Percentiles rank a stretch among this genome's conserved stretches.
phyloP scores from a whole-genome alignment of 2,329 filamentous ascomycete genomes.

The Alternaria triticina region DNA sequence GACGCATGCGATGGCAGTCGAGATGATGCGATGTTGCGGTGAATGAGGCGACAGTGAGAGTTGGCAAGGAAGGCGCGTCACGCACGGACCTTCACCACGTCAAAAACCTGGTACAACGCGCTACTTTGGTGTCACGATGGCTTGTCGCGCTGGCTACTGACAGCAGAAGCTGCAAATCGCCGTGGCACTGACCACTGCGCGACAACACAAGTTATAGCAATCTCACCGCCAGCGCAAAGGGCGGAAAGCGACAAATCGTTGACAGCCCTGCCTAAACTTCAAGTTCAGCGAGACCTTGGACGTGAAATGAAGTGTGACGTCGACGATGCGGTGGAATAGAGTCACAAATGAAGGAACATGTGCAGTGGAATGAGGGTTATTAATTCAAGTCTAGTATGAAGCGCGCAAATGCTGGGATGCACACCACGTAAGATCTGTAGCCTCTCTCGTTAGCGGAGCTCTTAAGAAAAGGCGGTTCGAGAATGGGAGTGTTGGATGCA shows the following conservation, averaged over 20 bases:
- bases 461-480: not conserved
- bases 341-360: not conserved
- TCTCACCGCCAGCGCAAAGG: slow-evolving; percentile 3
- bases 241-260: not conserved
- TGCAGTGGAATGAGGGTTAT: not conserved
- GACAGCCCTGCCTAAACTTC: not conserved
- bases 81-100: slow-evolving; percentile 16
- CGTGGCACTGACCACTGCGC: not conserved
- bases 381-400: not conserved
- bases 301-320: not conserved
- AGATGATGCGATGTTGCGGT: slow-evolving; percentile 11
- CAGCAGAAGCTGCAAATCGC: not conserved
- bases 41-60: not conserved
- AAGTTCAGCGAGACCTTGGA: not conserved
- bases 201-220: not conserved
- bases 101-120: not conserved
- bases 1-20: slow-evolving; percentile 10
- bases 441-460: slow-evolving; percentile 10
- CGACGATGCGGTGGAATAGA: not conserved
- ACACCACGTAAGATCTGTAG: not conserved
- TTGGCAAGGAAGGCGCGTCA: not conserved
- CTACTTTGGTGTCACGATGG: not conserved
- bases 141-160: not conserved
- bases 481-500: slow-evolving; percentile 2
- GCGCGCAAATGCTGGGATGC: not conserved